These are phyloP conservation scores for Pinus taeda DNA, from an alignment of 75 land plant species.

Conservation along the genomic window DNA sequence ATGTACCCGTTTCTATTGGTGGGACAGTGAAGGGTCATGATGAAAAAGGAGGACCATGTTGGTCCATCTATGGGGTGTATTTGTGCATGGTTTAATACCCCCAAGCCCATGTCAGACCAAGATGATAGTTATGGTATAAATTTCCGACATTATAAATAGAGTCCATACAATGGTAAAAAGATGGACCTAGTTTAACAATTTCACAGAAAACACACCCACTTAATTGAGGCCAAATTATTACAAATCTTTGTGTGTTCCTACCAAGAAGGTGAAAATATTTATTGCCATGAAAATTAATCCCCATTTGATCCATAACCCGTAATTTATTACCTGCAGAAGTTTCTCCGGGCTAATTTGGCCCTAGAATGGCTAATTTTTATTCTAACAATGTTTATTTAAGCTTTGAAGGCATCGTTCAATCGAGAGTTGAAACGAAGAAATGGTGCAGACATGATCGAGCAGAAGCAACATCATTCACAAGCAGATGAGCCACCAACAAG, in stretches of 20 bases:
- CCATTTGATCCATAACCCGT: too few relatives aligned
- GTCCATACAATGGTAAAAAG: not conserved
- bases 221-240: not conserved
- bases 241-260: not conserved
- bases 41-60: too few relatives aligned
- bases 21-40: too few relatives aligned
- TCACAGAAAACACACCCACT: not conserved
- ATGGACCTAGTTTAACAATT: not conserved
- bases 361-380: not conserved
- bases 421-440: not conserved
- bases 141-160: too few relatives aligned
- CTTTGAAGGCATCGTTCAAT: too few relatives aligned
- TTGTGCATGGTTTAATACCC: not conserved
- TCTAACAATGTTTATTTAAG: too few relatives aligned
- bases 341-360: not conserved
- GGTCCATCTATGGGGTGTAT: not conserved
- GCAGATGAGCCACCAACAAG: slow-evolving; percentile 11
- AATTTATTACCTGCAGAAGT: not conserved
- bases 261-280: not conserved
- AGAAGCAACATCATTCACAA: not conserved
- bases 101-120: not conserved
- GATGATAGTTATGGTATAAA: not conserved
- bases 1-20: too few relatives aligned
- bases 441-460: not conserved
- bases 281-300: not conserved